Evolutionary conservation across 208 protist genomes (phyloP), one percentile per base, ranked within the genome.

Genomic region (Leishmania braziliensis): DNA sequence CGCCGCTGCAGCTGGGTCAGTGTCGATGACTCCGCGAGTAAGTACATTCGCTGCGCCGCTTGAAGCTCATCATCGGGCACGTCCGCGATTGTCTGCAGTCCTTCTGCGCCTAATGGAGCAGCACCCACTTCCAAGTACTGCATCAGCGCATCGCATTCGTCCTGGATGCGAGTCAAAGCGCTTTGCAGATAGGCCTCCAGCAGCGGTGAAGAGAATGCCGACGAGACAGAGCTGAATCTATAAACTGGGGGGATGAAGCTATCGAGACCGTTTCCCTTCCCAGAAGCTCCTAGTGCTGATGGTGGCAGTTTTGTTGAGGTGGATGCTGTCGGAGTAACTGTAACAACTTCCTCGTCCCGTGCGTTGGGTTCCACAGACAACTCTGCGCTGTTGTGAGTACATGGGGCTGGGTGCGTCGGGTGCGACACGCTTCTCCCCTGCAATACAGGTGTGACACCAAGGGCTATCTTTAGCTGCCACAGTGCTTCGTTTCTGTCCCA

Each of bases 401-500:
- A 14, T 16, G 48, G 71, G 43, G 26, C n/a, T 75, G 18, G 46
- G 29, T 48, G 5, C 48, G 23, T 2, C 46, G 36, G 33, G 16
- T 23, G 16, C 33, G 46, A 18, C 51, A 69, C 43, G 48, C 14
- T n/a, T 26, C 50, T 33, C 26, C 77, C 73, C 56, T 78, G 77
- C 56, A 86, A 79, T 56, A 79, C 77, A 33, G 80, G 71, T 73
- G 88, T 81, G 10, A 89, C 76, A 18, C 72, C 71, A 33, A 89
- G 71, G 18, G 83, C 83, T 20, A 72, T 23, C 69, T 78, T 79
- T 36, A 90, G 84, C 68, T 90, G 86, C 50, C 82, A 81, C 29
- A 90, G 77, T 36, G 89, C 84, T n/a, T 86, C 80, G 20, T 62
- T 63, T 23, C 63, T 36, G 66, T 87, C 75, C 77, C 77, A 81